Evolutionary conservation across 345 rosid species (phyloP), one percentile per base, ranked within the genome.

Genomic region (Triadica sebifera): DNA sequence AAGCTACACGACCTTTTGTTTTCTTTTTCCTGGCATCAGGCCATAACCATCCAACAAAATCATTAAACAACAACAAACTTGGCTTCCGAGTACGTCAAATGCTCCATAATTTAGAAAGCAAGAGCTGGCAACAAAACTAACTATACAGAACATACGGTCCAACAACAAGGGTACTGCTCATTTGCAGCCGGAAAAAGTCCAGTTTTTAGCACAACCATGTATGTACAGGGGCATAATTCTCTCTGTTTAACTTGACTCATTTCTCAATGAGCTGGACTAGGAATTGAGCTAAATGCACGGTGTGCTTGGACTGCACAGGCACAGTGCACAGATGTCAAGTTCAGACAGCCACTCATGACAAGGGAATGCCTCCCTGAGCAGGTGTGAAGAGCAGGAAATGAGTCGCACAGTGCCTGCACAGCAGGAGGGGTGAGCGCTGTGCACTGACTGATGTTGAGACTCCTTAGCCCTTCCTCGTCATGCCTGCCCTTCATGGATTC

Each of bases 371-470:
- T 87, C 20, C 98, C 96, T 0, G 93, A 91, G 81, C 99, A 95
- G 10, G 99, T 93, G 86, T 93, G 99, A 72, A 95, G 97, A 3
- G 94, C 93, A 0, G 99, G 99, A 70, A 93, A 93, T 0, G 93
- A 88, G 78, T 93, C 99, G 5, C 99, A 95, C 6, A 95, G 83
- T 3, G 93, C 90, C 87, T 95, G 99, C 73, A 93, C 97, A 0
- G 99, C 98, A 2, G 91, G 81, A 38, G 99, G 99, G 0, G 98
- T 95, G 3, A 95, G 90, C 3, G 96, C 93, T 1, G 98, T 95
- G 86, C 99, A 93, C 81, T 95, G 99, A 81, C 99, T 95, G 68
- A 95, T 93, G 82, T 95, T 95, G n/a, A 95, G 93, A 71, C 89
- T 91, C 80, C 69, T 87, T 34, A 95, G 83, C 71, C 98, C 99